These are phyloP conservation scores for Leccinum subrobustum DNA, from an alignment of 1,284 basidiomycete genomes.

Conservation along the genomic window DNA sequence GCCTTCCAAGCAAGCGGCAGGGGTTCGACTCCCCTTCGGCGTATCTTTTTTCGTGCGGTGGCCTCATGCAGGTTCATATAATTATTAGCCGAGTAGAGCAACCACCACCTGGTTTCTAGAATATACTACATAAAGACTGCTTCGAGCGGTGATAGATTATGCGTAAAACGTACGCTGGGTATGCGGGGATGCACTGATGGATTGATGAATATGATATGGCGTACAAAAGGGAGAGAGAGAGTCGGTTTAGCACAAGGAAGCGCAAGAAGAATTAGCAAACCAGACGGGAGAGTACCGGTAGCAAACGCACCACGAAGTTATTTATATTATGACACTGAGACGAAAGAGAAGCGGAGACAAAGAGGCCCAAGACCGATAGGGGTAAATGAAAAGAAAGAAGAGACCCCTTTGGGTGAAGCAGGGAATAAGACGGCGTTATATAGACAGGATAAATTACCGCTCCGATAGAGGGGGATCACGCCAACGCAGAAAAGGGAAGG, in stretches of 20 bases:
- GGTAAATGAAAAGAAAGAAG: conserved; percentile 4
- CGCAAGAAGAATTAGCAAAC: conserved; percentile 14
- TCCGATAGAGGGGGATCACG: conserved; percentile 1
- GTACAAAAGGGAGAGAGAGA: not conserved
- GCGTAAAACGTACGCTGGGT: not conserved
- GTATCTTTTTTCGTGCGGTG: conserved; percentile 37
- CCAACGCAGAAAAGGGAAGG: not conserved
- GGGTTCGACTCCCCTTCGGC: conserved; percentile 78
- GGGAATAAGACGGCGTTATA: conserved; percentile 14
- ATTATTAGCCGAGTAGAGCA: not conserved
- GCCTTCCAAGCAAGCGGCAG: conserved; percentile 85
- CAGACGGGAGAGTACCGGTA: not conserved
- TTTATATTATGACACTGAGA: not conserved
- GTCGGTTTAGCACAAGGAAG: conserved; percentile 6
- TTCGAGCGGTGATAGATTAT: conserved; percentile 8
- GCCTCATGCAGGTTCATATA: not conserved
- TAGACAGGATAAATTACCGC: conserved; percentile 31
- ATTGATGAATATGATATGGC: conserved; percentile 3
- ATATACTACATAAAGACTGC: conserved; percentile 5
- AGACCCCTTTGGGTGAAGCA: conserved; percentile 4
- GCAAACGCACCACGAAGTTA: conserved; percentile 7
- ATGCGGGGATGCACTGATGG: not conserved
- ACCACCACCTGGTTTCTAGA: not conserved
- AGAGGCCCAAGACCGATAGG: conserved; percentile 9
- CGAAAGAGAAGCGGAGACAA: not conserved